Base-by-base conservation (phyloP, 192 early-diverging fungal genomes). In the Spizellomyces punctatus region DNA sequence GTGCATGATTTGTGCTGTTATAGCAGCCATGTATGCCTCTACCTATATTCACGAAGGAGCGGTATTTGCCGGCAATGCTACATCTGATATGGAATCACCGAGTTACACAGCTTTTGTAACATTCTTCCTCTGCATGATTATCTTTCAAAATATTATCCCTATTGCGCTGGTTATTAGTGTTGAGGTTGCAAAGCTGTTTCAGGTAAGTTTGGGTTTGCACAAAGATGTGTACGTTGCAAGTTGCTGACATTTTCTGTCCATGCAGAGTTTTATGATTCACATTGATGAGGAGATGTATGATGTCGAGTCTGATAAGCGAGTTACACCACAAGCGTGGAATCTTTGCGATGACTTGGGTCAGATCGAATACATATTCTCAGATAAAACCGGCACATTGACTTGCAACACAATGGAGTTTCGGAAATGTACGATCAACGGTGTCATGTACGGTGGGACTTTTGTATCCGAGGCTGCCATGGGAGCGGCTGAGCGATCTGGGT, bases 391-490 rank as follows among this genome's bases (percentile, higher is more conserved):
- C 14, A 96, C 96, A 6, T 81, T 98, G 62, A 98, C 96, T 8
- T 90, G 91, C 69, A 98, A 98, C 72, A 88, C 93, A 44, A 98
- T 98, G 96, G 91, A 96, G 77, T 98, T 98, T 68, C 93, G 93
- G 59, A 94, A 94, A 82, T 95, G 92, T 79, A 87, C 91, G 0
- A 93, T 99, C 74, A 87, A 86, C 68, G 96, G 96, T 12, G 85
- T 86, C 27, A 80, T 90, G 8, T 99, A 99, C 76, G 96, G 96
- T 0, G 73, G 63, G 61, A 56, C 63, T 8, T 83, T 77, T 58
- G 64, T 82, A 14, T 70, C 75, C 4, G 73, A 79, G 8, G 76
- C 78, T 8, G 41, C 46, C n/a, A n/a, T 58, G 52, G 75, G 74
- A 19, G 75, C 72, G 7, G 71, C 61, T 0, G 72, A 64, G 45